Percentiles rank a stretch among this genome's conserved stretches.
Conservation (phyloP, 129 eudicot genomes). For the Flaveria robusta region DNA sequence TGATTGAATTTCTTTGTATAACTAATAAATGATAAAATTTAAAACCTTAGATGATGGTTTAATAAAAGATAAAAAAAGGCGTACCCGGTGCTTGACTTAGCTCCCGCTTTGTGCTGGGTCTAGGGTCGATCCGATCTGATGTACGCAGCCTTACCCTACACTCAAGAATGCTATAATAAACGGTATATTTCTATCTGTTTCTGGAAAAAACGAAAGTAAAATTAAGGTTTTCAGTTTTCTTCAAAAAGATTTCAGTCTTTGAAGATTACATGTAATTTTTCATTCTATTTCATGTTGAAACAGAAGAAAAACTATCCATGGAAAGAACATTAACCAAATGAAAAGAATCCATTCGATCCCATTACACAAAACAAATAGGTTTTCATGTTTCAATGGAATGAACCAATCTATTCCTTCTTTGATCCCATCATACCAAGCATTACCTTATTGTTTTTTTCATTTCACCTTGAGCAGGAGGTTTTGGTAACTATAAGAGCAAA, state of each 20-base stretch:
- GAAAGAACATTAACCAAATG: background rate
- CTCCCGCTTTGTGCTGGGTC: too few relatives aligned
- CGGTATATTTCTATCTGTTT: background rate
- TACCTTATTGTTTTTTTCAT: constrained; percentile 9
- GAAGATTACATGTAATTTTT: background rate
- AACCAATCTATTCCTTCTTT: background rate
- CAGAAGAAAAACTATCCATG: background rate
- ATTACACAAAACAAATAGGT: constrained; percentile 7
- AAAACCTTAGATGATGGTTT: background rate
- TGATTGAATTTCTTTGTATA: background rate
- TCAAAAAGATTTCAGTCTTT: background rate
- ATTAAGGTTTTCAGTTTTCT: constrained; percentile 5
- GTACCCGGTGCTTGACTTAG: too few relatives aligned
- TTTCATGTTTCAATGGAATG: background rate
- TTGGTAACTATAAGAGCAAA: constrained; percentile 71
- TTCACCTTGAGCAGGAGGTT: constrained; percentile 62
- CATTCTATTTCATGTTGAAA: background rate
- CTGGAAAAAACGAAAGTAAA: background rate
- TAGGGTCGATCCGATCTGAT: too few relatives aligned
- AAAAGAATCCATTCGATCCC: background rate
- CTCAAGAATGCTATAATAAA: background rate
- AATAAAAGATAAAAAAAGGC: background rate
- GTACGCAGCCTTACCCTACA: too few relatives aligned
- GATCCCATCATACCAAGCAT: background rate
- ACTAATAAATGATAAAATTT: background rate